Evolutionary conservation across 805 yeast genomes (phyloP).

Genomic region (Yarrowia keelungensis): DNA sequence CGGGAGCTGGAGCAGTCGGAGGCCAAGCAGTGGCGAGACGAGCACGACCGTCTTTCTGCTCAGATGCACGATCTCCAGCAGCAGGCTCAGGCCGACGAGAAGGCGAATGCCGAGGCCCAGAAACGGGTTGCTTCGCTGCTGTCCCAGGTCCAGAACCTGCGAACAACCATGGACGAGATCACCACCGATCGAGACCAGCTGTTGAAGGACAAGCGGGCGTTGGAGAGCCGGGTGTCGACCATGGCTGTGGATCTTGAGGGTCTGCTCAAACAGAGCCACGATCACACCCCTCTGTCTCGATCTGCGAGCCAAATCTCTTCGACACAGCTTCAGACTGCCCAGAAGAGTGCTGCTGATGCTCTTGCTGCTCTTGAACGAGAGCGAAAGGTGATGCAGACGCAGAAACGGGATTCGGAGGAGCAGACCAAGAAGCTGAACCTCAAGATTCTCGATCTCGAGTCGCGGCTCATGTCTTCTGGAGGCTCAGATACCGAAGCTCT

Average conservation of each 20-base stretch:
- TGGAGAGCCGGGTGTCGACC: constrained; percentile 56
- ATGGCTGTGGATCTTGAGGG: constrained; percentile 47
- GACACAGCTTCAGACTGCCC: background rate
- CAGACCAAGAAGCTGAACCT: constrained; percentile 46
- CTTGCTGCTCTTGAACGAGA: constrained; percentile 41
- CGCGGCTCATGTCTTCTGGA: constrained; percentile 33
- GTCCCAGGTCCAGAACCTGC: constrained; percentile 63
- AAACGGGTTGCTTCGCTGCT: constrained; percentile 56
- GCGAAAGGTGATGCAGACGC: constrained; percentile 34
- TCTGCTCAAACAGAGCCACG: constrained; percentile 20
- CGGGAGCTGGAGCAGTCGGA: constrained; percentile 31
- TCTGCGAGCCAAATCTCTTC: background rate
- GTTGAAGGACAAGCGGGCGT: constrained; percentile 56
- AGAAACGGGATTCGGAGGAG: constrained; percentile 46
- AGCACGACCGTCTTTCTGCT: constrained; percentile 47
- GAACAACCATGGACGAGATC: constrained; percentile 66
- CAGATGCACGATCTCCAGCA: constrained; percentile 54
- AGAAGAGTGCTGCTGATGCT: constrained; percentile 28
- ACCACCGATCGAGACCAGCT: constrained; percentile 68
- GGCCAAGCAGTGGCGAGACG: constrained; percentile 35
- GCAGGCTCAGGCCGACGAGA: constrained; percentile 54
- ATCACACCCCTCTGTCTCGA: background rate
- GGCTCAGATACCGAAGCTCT: background rate
- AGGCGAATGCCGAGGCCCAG: constrained; percentile 57
- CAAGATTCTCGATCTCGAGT: constrained; percentile 45